Evolutionary conservation across 2,329 filamentous ascomycete species (phyloP), one percentile per base, ranked within the genome.

Genomic region (Fusarium buharicum): DNA sequence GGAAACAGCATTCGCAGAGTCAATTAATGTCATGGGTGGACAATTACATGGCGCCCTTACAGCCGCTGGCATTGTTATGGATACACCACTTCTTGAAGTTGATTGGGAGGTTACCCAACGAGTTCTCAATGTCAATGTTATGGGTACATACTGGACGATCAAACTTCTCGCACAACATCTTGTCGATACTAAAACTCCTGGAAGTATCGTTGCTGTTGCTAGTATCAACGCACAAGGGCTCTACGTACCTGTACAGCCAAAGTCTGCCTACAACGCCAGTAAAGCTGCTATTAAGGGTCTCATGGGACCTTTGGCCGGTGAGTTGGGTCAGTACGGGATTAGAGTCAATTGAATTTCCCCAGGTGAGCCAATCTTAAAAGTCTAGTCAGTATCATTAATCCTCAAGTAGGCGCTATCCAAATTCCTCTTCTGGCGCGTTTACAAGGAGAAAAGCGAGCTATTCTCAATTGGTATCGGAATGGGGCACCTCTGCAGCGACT

Each of bases 111-210:
- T 43, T 4, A 34, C 28, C 0, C 28, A 43, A 1, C 18, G 28
- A 1, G 28, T 22, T 1, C 27, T 50, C 1, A 43, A 41, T 1
- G 47, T 50, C 16, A 51, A 51, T 16, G 10, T 37, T 0, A 45
- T 51, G 39, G 39, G 48, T 3, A 46, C 39, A 3, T 46, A 36
- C 22, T 51, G 31, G 48, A 33, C 24, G 2, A 36, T 45, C 13
- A 51, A 46, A 2, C 48, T 51, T 12, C 48, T 45, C 10, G 22
- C 31, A 2, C 39, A 51, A 37, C 31, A 46, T 45, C 48, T 51
- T 9, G 49, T 51, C 1, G 40, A 37, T 9, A 51, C 28, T 8
- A 46, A 37, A 9, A 31, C 22, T 0, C 40, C 40, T 5, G 49
- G 31, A 24, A 51, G 31, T 17, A 38, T 51, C 0, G 40, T 51